Evolutionary conservation across 2,329 filamentous ascomycete species (phyloP).

Genomic region (Alternaria infectoria): DNA sequence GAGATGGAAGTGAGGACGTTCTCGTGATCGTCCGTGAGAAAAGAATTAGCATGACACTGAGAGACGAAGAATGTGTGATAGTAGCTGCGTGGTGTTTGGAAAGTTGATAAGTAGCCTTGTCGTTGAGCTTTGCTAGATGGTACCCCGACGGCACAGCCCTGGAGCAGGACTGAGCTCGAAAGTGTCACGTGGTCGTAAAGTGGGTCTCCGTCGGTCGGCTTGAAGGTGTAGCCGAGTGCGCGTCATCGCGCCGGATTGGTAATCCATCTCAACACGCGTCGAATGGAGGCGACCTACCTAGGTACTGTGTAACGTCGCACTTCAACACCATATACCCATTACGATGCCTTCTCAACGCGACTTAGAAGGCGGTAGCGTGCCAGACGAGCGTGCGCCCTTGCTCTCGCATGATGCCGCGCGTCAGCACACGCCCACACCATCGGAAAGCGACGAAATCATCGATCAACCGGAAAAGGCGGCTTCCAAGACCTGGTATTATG

Average conservation of each 20-base stretch:
- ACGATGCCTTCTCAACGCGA: conserved; percentile 21
- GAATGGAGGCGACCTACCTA: neutral
- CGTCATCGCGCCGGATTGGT: conserved; percentile 9
- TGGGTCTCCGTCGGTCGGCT: neutral
- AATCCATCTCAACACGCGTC: neutral
- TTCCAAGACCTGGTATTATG: conserved; percentile 22
- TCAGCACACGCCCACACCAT: neutral
- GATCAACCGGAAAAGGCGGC: conserved; percentile 18
- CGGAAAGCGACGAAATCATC: conserved; percentile 7
- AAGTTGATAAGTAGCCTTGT: neutral
- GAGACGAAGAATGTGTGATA: neutral
- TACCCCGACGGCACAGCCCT: no score
- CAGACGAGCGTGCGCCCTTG: conserved; percentile 32
- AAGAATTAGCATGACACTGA: fast-evolving
- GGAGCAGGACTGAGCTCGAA: neutral
- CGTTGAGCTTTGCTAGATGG: neutral
- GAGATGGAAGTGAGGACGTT: neutral
- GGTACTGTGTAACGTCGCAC: neutral
- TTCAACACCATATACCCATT: neutral
- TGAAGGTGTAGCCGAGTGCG: neutral
- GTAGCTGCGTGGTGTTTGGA: neutral
- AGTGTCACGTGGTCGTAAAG: neutral
- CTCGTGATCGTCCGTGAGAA: neutral
- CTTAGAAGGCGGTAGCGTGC: neutral
- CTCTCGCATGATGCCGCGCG: conserved; percentile 15